These are phyloP conservation scores for Hanseniaspora lachancei DNA, from an alignment of 805 yeast genomes.

Conservation along the genomic window DNA sequence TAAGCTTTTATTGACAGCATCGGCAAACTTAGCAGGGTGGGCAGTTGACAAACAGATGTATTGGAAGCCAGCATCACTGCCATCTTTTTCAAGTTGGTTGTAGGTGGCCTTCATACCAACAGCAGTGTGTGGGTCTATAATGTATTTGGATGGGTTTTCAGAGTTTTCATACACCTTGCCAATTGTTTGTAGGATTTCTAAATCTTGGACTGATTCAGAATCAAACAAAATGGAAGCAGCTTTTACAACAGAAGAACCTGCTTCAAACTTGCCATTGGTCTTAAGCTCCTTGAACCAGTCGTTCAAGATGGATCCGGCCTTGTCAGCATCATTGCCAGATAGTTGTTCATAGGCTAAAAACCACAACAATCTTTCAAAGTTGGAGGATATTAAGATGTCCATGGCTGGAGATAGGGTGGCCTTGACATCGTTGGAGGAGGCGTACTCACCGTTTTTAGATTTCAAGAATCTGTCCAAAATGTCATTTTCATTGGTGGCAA, in stretches of 20 bases:
- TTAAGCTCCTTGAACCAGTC: constrained; percentile 72
- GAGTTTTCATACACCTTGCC: constrained; percentile 48
- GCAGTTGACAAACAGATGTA: constrained; percentile 85
- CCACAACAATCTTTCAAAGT: constrained; percentile 95
- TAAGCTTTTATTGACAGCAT: constrained; percentile 80
- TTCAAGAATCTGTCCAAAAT: constrained; percentile 85
- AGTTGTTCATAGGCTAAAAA: constrained; percentile 64
- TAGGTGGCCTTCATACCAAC: constrained; percentile 80
- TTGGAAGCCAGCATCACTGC: constrained; percentile 31
- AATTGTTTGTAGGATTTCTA: constrained; percentile 69
- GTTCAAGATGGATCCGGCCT: constrained; percentile 62
- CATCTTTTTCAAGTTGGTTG: constrained; percentile 40
- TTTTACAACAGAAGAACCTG: constrained; percentile 47
- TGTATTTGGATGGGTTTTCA: constrained; percentile 48
- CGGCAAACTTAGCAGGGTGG: constrained; percentile 97
- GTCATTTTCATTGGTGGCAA: constrained; percentile 93
- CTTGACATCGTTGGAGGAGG: constrained; percentile 61
- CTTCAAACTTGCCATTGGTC: constrained; percentile 60
- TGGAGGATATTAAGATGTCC: constrained; percentile 92
- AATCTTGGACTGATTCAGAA: constrained; percentile 68
- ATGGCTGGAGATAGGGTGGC: constrained; percentile 94
- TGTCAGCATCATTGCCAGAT: constrained; percentile 31
- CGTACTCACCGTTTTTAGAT: constrained; percentile 55
- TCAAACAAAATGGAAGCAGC: constrained; percentile 60
- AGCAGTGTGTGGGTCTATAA: constrained; percentile 92